A percentile compares a stretch with the other conserved stretches of the same genome.
Conservation (phyloP, 495 filamentous ascomycete species). For the Tuber aestivum region DNA sequence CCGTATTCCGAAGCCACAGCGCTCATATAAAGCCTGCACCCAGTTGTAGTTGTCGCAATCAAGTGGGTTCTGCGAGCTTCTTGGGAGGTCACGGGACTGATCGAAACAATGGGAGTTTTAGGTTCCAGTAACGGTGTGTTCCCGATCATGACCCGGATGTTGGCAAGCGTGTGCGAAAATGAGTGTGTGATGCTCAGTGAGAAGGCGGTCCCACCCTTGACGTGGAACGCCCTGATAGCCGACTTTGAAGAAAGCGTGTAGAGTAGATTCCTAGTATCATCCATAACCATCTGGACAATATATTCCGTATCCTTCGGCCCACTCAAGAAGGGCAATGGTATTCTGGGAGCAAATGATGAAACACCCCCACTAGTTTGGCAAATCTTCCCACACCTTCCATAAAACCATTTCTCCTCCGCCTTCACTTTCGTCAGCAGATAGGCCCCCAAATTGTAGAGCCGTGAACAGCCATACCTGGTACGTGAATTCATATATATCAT, state of each 20-base stretch:
- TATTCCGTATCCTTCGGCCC: conserved; percentile 49
- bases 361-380: conserved; percentile 79
- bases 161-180: conserved; percentile 52
- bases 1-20: conserved; percentile 68
- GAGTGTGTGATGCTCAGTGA: conserved; percentile 55
- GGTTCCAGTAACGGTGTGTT: conserved; percentile 61
- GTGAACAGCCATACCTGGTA: conserved; percentile 63
- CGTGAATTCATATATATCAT: conserved; percentile 83
- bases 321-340: conserved; percentile 29
- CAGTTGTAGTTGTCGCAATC: conserved; percentile 82
- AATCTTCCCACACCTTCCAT: conserved; percentile 68
- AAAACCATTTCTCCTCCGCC: conserved; percentile 86
- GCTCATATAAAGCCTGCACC: conserved; percentile 85
- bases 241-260: conserved; percentile 84
- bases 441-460: background rate
- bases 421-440: conserved; percentile 20
- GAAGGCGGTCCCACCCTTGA: conserved; percentile 54
- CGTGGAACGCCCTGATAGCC: conserved; percentile 78
- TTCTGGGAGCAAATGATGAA: conserved; percentile 58
- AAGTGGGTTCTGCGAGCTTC: conserved; percentile 82
- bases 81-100: conserved; percentile 71
- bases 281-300: conserved; percentile 70
- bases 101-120: conserved; percentile 65
- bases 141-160: conserved; percentile 74
- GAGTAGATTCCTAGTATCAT: conserved; percentile 78